Base-by-base conservation (phyloP, 441 rosid species). In the Populus tomentosa region DNA sequence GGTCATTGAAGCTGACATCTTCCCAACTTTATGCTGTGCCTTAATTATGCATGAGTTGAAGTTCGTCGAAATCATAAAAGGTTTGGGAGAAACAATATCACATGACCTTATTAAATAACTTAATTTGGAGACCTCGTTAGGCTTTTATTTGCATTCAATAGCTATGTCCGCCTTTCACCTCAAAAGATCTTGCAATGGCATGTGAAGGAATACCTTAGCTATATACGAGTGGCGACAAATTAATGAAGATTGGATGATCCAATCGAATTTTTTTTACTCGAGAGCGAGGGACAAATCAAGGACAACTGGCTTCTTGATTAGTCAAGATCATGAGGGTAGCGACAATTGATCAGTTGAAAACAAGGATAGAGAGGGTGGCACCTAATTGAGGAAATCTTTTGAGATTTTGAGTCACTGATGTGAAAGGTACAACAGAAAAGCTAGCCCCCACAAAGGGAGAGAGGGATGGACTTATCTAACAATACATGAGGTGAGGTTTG, bases 341-440 rank as follows among this genome's bases (percentile, higher is more conserved):
- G 42, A 80, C 74, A 74, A 56, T 65, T 62, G 75, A 82, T 30
- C 32, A 30, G 73, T 78, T 63, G 78, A 35, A 70, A 82, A 72
- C 80, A 83, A 83, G 79, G 90, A 88, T 87, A 84, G 33, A 64
- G 75, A 86, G 78, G 84, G 88, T 83, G 89, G 93, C 91, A 86
- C 91, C 91, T 79, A 87, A 80, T 77, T 88, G 69, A 82, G 89
- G 93, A 89, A 90, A 89, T 87, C 86, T 84, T 74, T 75, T 63
- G 70, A 86, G 90, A 85, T 88, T 80, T 81, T 82, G 75, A 81
- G 79, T 82, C 80, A 71, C 76, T 70, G 75, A 79, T 78, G 85
- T 77, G 88, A 88, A 81, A 82, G 85, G 77, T 81, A 84, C 91
- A 84, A 83, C 70, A 71, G 85, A 78, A 84, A 78, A 70, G 50